Evolutionary conservation across 441 rosid species (phyloP).

Genomic region (Populus hybrid): DNA sequence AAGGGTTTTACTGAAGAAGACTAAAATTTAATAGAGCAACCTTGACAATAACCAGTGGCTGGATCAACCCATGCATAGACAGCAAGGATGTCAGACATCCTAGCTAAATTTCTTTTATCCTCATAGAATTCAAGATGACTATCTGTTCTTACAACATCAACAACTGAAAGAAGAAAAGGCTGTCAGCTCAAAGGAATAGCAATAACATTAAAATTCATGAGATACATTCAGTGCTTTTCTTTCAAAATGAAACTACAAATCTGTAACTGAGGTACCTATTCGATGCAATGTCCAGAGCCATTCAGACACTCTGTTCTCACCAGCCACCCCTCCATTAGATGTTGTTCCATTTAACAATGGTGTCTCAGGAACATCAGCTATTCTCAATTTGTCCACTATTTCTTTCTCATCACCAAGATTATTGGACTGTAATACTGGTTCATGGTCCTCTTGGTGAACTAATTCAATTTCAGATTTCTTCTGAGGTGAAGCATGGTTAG

Average conservation of each 20-base stretch:
- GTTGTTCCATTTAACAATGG: constrained; percentile 45
- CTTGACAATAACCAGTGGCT: constrained; percentile 98
- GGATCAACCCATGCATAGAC: constrained; percentile 99
- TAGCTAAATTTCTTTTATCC: constrained; percentile 79
- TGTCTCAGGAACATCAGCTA: constrained; percentile 60
- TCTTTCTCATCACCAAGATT: constrained; percentile 33
- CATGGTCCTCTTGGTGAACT: constrained; percentile 40
- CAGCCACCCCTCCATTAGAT: constrained; percentile 40
- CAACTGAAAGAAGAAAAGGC: constrained; percentile 49
- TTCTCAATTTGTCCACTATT: constrained; percentile 52
- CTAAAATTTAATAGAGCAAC: constrained; percentile 35
- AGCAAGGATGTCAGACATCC: constrained; percentile 97
- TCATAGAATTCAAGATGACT: constrained; percentile 91
- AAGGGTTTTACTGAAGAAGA: constrained; percentile 2
- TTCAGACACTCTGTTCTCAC: constrained; percentile 70
- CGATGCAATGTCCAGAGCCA: constrained; percentile 97
- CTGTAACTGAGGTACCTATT: constrained; percentile 50
- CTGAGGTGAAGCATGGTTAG: constrained; percentile 28
- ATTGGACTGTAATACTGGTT: constrained; percentile 38
- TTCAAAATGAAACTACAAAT: constrained; percentile 17
- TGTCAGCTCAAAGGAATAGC: constrained; percentile 22
- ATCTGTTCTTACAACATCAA: constrained; percentile 98
- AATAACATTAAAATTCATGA: constrained; percentile 6
- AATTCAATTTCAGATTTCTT: constrained; percentile 58
- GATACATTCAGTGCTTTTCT: not conserved